A percentile compares a stretch with the other conserved stretches of the same genome.
Evolutionary conservation across 2,329 filamentous ascomycete species (phyloP).

Genomic region (Leptographium galeiforme): DNA sequence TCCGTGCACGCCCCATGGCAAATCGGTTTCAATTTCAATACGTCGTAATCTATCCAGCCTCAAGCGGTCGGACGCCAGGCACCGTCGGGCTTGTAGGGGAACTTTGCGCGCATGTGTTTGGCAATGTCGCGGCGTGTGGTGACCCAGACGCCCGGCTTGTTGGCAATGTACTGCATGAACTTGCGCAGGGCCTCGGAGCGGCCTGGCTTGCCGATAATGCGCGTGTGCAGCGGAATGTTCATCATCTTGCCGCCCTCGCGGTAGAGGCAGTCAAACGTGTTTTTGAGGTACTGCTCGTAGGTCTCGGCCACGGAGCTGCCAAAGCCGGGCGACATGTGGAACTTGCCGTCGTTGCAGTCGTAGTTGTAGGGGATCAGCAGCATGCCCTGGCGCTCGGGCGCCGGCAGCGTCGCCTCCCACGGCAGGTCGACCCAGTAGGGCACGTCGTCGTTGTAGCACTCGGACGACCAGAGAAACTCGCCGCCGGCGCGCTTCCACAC

Average conservation of each 20-base stretch:
- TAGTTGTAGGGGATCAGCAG: constrained; percentile 13
- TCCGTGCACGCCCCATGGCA: no score
- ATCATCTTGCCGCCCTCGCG: constrained; percentile 44
- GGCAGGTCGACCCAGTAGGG: constrained; percentile 13
- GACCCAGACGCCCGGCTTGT: constrained; percentile 40
- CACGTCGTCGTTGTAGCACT: constrained; percentile 12
- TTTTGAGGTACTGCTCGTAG: constrained; percentile 35
- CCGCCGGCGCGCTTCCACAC: constrained; percentile 8
- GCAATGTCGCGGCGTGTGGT: constrained; percentile 40
- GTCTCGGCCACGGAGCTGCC: constrained; percentile 23
- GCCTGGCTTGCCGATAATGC: constrained; percentile 38
- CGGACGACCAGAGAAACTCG: constrained; percentile 10
- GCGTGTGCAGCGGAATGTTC: constrained; percentile 40
- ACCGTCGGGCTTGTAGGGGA: constrained; percentile 25
- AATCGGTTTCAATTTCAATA: neutral
- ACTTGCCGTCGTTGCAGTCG: constrained; percentile 13
- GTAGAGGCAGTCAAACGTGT: constrained; percentile 39
- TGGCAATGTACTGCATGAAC: constrained; percentile 37
- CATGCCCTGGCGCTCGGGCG: constrained; percentile 7
- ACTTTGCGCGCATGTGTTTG: constrained; percentile 31
- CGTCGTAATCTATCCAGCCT: neutral
- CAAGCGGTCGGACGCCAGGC: constrained; percentile 12
- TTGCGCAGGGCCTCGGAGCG: constrained; percentile 36
- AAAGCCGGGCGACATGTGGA: constrained; percentile 28
- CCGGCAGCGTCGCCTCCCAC: constrained; percentile 8